phyloP scores from a whole-genome alignment of 345 rosid genomes.

The Euphorbia peplus region DNA sequence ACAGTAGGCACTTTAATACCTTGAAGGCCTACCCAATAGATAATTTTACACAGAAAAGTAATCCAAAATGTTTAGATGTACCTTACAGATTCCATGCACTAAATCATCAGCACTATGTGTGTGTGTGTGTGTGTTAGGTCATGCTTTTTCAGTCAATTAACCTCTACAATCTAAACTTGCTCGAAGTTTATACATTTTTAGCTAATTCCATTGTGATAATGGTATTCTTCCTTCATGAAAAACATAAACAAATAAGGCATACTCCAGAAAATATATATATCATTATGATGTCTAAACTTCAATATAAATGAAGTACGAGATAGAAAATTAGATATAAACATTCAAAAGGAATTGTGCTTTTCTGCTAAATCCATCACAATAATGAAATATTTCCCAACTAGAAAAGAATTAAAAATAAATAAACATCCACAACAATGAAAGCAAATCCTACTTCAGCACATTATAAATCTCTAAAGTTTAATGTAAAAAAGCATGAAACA shows the following conservation, averaged over 20 bases:
- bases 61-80: not conserved
- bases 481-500: not conserved
- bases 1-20: not conserved
- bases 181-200: not conserved
- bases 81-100: not conserved
- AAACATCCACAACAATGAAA: not conserved
- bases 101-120: not conserved
- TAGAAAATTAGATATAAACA: not conserved
- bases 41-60: not conserved
- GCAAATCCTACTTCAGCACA: not conserved
- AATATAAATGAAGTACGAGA: not conserved
- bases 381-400: not conserved
- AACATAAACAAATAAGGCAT: not conserved
- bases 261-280: not conserved
- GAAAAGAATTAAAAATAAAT: not conserved
- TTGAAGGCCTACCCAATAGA: not conserved
- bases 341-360: not conserved
- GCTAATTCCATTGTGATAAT: not conserved
- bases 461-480: constrained; percentile 1
- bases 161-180: not conserved
- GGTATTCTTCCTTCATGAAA: not conserved
- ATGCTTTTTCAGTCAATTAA: not conserved
- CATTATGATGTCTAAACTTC: not conserved
- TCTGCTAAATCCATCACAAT: not conserved
- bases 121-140: too few species aligned